phyloP scores from a whole-genome alignment of 495 filamentous ascomycete species.

The Penicillium ucsense region DNA sequence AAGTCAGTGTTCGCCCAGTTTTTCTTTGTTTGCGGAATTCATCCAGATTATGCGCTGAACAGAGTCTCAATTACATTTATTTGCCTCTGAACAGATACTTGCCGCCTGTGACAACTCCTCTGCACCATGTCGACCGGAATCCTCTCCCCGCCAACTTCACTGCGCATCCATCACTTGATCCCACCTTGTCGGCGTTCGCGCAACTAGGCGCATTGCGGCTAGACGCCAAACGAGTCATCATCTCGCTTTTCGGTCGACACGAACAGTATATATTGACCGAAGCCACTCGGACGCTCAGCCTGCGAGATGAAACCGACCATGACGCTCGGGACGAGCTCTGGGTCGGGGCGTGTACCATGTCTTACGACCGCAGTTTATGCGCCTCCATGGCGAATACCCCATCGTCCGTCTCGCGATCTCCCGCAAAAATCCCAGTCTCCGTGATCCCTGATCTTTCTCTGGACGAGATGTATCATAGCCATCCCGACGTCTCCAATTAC shows the following conservation, averaged over 20 bases:
- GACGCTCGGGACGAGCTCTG: constrained; percentile 23
- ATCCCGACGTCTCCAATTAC: constrained; percentile 18
- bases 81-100: too few species aligned
- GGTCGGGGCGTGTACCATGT: constrained; percentile 34
- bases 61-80: too few species aligned
- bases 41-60: too few species aligned
- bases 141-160: neutral
- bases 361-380: constrained; percentile 35
- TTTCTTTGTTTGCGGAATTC: too few species aligned
- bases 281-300: constrained; percentile 39
- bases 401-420: constrained; percentile 1
- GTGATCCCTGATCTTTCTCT: constrained; percentile 8
- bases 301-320: constrained; percentile 16
- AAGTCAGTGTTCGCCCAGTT: too few species aligned
- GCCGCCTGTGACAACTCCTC: too few species aligned
- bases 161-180: constrained; percentile 34
- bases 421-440: constrained; percentile 12
- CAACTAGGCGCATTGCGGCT: constrained; percentile 48
- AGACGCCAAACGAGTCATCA: constrained; percentile 39
- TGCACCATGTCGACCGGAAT: too few species aligned
- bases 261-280: constrained; percentile 52
- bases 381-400: constrained; percentile 19
- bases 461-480: constrained; percentile 12
- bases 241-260: constrained; percentile 48
- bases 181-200: constrained; percentile 49